Evolutionary conservation across 164 flowering plant species (phyloP).

Genomic region (Umbellularia californica): DNA sequence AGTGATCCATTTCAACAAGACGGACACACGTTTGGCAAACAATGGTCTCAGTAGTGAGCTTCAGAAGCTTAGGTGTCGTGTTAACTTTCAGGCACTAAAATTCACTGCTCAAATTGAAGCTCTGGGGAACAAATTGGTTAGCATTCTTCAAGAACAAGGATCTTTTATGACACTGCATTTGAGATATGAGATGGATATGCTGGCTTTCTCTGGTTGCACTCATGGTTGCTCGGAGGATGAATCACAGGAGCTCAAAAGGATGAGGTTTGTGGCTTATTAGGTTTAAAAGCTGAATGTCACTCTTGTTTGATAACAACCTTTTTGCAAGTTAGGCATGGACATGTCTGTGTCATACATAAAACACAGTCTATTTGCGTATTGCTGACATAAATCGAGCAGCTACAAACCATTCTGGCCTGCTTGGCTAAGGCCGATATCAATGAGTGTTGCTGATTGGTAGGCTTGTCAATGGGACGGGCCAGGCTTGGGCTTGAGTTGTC

Average conservation of each 20-base stretch:
- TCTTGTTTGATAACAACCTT: not conserved
- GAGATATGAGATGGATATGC: slow-evolving; percentile 95
- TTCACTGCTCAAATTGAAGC: slow-evolving; percentile 74
- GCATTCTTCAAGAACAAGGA: slow-evolving; percentile 55
- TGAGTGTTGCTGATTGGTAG: too few relatives aligned
- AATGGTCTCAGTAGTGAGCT: slow-evolving; percentile 64
- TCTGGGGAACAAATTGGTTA: slow-evolving; percentile 67
- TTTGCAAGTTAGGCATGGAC: not conserved
- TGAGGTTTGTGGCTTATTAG: slow-evolving; percentile 53
- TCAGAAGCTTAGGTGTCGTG: slow-evolving; percentile 84
- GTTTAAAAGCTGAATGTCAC: not conserved
- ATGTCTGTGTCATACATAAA: too few relatives aligned
- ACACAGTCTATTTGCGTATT: too few relatives aligned
- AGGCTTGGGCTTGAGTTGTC: too few relatives aligned
- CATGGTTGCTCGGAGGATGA: slow-evolving; percentile 70
- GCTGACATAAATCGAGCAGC: too few relatives aligned
- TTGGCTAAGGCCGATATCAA: too few relatives aligned
- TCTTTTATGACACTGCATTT: slow-evolving; percentile 80
- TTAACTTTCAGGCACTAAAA: slow-evolving; percentile 76
- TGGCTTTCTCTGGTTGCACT: slow-evolving; percentile 93
- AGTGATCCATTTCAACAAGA: slow-evolving; percentile 75
- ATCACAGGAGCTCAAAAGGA: slow-evolving; percentile 69
- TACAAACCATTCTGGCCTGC: too few relatives aligned
- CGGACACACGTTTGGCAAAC: slow-evolving; percentile 84
- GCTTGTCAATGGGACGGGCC: too few relatives aligned